Evolutionary conservation across 2,329 filamentous ascomycete genomes (phyloP), one percentile per base, ranked within the genome.

Genomic region (Ilyonectria robusta): DNA sequence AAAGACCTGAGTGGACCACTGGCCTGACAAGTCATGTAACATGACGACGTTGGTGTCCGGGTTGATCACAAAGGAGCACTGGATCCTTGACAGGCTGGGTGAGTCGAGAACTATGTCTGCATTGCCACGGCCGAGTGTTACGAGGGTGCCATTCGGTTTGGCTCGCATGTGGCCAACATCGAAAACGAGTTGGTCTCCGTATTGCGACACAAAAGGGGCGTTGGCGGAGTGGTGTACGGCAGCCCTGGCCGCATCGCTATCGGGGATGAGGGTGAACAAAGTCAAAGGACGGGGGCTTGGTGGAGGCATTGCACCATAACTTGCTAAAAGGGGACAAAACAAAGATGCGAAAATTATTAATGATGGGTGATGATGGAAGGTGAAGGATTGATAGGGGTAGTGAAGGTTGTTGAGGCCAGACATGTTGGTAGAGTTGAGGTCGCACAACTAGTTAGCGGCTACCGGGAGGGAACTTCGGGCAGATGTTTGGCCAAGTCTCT

Each of bases 11-110:
- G 23, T 58, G 17, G 40, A 29, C 17, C 13, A 3, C 10, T 6
- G 33, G 13, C 26, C 7, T 1, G 42, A 58, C 11, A 6, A 19
- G 26, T 58, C 40, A 15, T 47, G 19, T 5, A 58, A 47, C 40
- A 58, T 47, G 40, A 58, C 17, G 23, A 47, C 3, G 6, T 15
- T 15, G 9, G 55, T 47, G 4, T 33, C 23, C n/a, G 26, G 23
- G 11, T 47, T 6, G n/a, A 35, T 15, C 17, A 29, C 40, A 23
- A 58, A 58, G 13, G 55, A 58, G n/a, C 29, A 58, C n/a, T 58
- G 29, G 8, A 58, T 23, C 23, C 7, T 29, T 4, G 40, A n/a
- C 10, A 58, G 47, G n/a, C 26, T 13, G 19, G 31, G 9, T 9
- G 9, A 23, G 37, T 17, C 37, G 13, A 40, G 47, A 23, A 29